phyloP scores from a whole-genome alignment of 352 stramenopile species.

The Poterioochromonas sp. region DNA sequence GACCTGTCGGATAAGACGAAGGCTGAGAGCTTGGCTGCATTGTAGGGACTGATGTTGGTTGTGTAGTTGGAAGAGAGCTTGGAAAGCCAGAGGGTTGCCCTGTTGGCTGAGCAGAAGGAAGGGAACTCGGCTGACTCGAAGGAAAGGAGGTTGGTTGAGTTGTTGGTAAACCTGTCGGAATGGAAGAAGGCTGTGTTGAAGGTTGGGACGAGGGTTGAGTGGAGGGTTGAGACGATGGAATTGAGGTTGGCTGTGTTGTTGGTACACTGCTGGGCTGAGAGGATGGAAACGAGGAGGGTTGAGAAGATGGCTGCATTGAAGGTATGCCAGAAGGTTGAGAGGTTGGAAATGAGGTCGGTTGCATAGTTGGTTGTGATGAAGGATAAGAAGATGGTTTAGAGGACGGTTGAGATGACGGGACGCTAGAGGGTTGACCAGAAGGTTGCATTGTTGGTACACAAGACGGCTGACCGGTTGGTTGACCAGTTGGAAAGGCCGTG shows the following conservation, averaged over 20 bases:
- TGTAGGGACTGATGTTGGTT: background rate
- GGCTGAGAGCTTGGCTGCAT: background rate
- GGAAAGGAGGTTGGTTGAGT: background rate
- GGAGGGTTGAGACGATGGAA: background rate
- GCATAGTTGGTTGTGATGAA: background rate
- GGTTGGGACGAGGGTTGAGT: background rate
- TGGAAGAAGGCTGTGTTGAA: background rate
- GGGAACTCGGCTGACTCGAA: background rate
- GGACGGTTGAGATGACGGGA: no score
- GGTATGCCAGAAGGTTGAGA: background rate
- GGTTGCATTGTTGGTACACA: no score
- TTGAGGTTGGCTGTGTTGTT: background rate
- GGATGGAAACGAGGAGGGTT: background rate
- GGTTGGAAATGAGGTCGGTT: background rate
- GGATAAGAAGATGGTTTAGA: background rate
- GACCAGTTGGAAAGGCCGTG: background rate
- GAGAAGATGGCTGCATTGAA: background rate
- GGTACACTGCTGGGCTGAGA: background rate
- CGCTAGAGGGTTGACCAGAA: no score
- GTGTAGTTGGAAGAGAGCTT: background rate
- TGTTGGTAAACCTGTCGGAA: background rate
- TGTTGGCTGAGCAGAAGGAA: background rate
- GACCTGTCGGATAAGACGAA: background rate
- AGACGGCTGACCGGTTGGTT: background rate
- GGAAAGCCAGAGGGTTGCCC: background rate